Evolutionary conservation across 768 basidiomycete genomes (phyloP).

Genomic region (Gyrodon lividus): DNA sequence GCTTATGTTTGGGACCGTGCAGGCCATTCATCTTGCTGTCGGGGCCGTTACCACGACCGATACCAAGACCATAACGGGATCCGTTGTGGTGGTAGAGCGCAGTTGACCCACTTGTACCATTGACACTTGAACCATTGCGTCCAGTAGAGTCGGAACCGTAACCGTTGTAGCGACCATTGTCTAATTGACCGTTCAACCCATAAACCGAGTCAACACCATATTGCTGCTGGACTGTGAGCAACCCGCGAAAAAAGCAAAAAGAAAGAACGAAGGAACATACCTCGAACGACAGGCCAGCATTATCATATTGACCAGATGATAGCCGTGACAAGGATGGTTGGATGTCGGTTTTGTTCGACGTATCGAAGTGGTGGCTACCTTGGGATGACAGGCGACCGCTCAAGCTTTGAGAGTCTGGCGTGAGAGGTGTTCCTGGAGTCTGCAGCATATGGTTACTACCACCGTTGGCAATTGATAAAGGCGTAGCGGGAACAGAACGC

Average conservation of each 20-base stretch:
- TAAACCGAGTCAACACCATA: conserved; percentile 59
- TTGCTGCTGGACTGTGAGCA: conserved; percentile 34
- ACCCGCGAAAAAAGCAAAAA: background rate
- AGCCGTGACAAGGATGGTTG: conserved; percentile 74
- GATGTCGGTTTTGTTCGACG: conserved; percentile 54
- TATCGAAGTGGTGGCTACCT: conserved; percentile 44
- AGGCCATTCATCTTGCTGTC: conserved; percentile 87
- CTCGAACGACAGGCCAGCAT: conserved; percentile 51
- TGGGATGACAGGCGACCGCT: conserved; percentile 63
- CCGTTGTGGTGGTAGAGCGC: conserved; percentile 77
- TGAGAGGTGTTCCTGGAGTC: conserved; percentile 62
- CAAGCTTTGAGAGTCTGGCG: conserved; percentile 55
- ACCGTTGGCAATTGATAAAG: conserved; percentile 53
- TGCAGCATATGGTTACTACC: conserved; percentile 53
- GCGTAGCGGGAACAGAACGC: conserved; percentile 84
- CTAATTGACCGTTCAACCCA: conserved; percentile 47
- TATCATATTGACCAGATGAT: conserved; percentile 57
- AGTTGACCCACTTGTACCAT: conserved; percentile 61
- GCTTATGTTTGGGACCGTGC: conserved; percentile 92
- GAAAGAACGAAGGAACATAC: conserved; percentile 37
- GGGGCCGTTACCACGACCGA: conserved; percentile 55
- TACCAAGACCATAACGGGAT: conserved; percentile 73
- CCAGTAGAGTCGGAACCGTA: conserved; percentile 55
- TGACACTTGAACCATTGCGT: conserved; percentile 34
- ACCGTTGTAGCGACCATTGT: conserved; percentile 51